Base-by-base conservation (phyloP, 2,329 filamentous ascomycete genomes). In the Ophiostoma himal-ulmi region DNA sequence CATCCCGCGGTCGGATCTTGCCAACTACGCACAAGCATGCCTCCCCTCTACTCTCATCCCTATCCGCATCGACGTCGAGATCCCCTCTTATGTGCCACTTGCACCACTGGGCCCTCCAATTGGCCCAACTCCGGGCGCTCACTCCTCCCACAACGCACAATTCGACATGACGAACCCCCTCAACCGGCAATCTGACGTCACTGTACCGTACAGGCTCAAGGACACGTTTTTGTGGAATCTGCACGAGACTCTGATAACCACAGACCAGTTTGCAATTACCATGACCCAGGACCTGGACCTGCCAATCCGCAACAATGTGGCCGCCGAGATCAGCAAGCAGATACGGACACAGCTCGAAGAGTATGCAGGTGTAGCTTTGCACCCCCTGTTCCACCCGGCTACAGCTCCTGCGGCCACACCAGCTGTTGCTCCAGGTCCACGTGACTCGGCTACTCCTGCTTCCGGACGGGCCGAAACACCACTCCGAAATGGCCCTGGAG, bases 201-300 rank as follows among this genome's bases (percentile, higher is more conserved):
- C 93, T 17, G 89, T 93, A 0, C 91, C 92, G 3, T 97, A 93
- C 80, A 88, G 95, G 73, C 84, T 99, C 71, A 93, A 96, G 76
- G 95, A 99, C 76, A 91, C 92, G n/a, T 98, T 99, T 76, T 82
- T 97, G 69, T 99, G 95, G 95, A 99, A 99, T 76, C 84, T 99
- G 17, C 94, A 98, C 80, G 95, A 99, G 81, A 91, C 92, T 0
- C 83, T 97, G 71, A 91, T 94, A 68, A 99, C 95, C 0, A 96
- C 95, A 0, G 95, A 99, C 77, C 91, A 96, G 77, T 99, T 98
- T 78, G 95, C 95, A n/a, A 87, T 91, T 75, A 89, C 86, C 1
- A 88, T 98, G 74, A 94, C 96, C 1, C 92, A 96, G 74, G 95
- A 99, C 78, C 85, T 99, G 60, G 95, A 99, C 78, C 86, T 99